phyloP scores from a whole-genome alignment of 108 stramenopile genomes.

The Fistulifera pelliculosa region DNA sequence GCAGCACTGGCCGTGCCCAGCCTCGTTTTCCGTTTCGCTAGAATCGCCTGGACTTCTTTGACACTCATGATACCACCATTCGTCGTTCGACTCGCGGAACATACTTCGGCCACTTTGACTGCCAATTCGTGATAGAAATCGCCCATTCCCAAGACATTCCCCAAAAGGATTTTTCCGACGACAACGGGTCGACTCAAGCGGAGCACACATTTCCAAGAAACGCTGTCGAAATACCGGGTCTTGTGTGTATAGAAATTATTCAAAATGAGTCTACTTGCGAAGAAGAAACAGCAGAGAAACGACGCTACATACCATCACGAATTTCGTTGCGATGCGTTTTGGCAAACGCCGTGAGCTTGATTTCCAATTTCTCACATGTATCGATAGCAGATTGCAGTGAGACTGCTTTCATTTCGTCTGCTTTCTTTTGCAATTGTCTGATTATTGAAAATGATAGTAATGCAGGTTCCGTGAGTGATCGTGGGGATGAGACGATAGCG shows the following conservation, averaged over 20 bases:
- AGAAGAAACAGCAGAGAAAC: too few relatives aligned
- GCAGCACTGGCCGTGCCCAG: slow-evolving; percentile 23
- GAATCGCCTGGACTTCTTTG: slow-evolving; percentile 56
- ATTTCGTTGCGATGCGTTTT: slow-evolving; percentile 52
- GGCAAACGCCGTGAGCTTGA: slow-evolving; percentile 82
- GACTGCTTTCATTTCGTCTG: slow-evolving; percentile 71
- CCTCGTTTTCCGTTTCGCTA: slow-evolving; percentile 47
- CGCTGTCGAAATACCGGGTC: slow-evolving; percentile 88
- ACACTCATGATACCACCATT: slow-evolving; percentile 96
- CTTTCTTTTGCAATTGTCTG: slow-evolving; percentile 52
- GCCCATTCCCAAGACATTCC: slow-evolving; percentile 56
- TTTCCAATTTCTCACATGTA: slow-evolving; percentile 65
- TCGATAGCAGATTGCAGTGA: slow-evolving; percentile 70
- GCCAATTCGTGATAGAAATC: slow-evolving; percentile 99
- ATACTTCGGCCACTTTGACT: slow-evolving; percentile 93
- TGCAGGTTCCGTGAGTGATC: not conserved
- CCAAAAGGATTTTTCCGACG: slow-evolving; percentile 75
- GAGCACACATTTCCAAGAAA: slow-evolving; percentile 93
- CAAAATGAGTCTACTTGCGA: too few relatives aligned
- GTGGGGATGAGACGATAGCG: too few relatives aligned
- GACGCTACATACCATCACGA: too few relatives aligned
- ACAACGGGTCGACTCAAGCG: slow-evolving; percentile 75
- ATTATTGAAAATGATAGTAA: not conserved
- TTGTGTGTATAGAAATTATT: too few relatives aligned
- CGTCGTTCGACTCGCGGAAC: slow-evolving; percentile 72